Conservation (phyloP, 768 basidiomycete species). For the Lactarius sanguifluus region DNA sequence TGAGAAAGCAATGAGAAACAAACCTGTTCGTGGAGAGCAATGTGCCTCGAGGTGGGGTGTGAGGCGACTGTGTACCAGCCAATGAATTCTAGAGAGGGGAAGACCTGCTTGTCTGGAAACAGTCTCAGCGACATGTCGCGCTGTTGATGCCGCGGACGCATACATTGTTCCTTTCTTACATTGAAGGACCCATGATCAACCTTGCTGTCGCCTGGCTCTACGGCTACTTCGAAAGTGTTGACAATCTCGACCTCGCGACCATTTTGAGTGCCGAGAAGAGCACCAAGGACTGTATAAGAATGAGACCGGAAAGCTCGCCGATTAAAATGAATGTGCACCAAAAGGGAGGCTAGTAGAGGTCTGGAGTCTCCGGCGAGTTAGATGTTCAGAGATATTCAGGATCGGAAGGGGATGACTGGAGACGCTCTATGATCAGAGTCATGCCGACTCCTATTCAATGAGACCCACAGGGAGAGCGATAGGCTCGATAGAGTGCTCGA, state of each 20-base stretch:
- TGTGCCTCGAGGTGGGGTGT: constrained; percentile 71
- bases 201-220: constrained; percentile 49
- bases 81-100: constrained; percentile 94
- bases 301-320: constrained; percentile 15
- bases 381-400: constrained; percentile 94
- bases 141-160: constrained; percentile 15
- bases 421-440: background rate
- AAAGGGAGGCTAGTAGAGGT: constrained; percentile 60
- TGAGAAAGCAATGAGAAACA: constrained; percentile 19
- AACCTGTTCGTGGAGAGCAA: constrained; percentile 85
- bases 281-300: constrained; percentile 72
- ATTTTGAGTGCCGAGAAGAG: constrained; percentile 88
- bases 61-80: constrained; percentile 95
- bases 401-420: constrained; percentile 92
- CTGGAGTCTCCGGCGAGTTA: constrained; percentile 81
- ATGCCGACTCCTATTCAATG: background rate
- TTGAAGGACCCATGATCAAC: constrained; percentile 84
- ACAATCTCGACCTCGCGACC: constrained; percentile 96
- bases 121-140: background rate
- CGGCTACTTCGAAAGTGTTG: constrained; percentile 90
- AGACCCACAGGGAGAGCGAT: constrained; percentile 67
- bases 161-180: constrained; percentile 86
- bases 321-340: constrained; percentile 43
- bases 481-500: constrained; percentile 71
- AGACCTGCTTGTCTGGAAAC: constrained; percentile 89